Base-by-base conservation (phyloP, 1,139 yeast species). In the Yamadazyma friedrichii region DNA sequence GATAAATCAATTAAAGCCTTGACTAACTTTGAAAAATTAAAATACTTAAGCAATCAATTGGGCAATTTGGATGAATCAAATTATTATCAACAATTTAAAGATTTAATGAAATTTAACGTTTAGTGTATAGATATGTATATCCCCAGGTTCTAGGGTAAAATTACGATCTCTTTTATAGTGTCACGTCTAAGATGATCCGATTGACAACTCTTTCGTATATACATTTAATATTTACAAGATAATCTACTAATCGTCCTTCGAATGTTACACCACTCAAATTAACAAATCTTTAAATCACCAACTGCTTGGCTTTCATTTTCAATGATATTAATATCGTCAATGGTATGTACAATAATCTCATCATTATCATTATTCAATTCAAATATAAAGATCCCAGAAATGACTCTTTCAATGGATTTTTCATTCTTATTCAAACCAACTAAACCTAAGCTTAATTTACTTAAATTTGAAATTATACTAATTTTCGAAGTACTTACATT, bases 311-410 rank as follows among this genome's bases (percentile, higher is more conserved):
- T 51, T 37, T 67, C 70, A 39, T 61, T 57, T 47, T 82, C 85
- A 38, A 82, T 64, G 46, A 86, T 74, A 53, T 86, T 88, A 44
- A 88, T 75, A 54, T 86, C 80, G 49, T 88, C 95, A 35, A 88
- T 74, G 1, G 89, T 83, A 56, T 88, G 93, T n/a, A 82, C 87
- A 25, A 71, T 42, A 17, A 88, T 78, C 46, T 69, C 57, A 40
- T 78, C 74, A 59, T 86, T 83, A 26, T 70, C 68, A 11, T 69
- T 68, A 54, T 75, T 79, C 46, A 88, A 70, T 52, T 86, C 95
- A 57, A 88, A 88, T 27, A 87, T 78, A 57, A 88, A 88, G 8
- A 84, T 65, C 1, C 96, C 96, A 39, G 78, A 73, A 11, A 83
- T 58, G 3, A 80, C 73, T 33, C 84, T 55, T 43, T 80, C 82